Evolutionary conservation across 441 rosid genomes (phyloP).

Genomic region (Lepidium campestre): DNA sequence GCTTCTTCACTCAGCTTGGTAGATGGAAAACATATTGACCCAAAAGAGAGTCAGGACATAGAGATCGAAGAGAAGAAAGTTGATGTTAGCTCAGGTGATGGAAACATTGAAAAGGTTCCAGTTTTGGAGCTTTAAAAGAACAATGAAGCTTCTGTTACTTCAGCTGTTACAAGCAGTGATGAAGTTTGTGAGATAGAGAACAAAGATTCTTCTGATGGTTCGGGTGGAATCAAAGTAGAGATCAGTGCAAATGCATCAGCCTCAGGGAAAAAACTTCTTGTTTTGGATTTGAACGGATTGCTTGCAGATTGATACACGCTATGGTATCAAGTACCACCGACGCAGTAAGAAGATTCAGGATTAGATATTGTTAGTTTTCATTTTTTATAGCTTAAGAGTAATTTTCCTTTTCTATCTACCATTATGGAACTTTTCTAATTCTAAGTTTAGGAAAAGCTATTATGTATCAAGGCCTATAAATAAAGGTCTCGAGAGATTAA

Average conservation of each 20-base stretch:
- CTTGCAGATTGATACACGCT: no score
- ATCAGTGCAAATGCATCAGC: neutral
- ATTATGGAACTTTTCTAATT: no score
- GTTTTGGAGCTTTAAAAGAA: neutral
- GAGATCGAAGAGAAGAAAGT: neutral
- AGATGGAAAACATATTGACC: neutral
- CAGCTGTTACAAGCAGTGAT: neutral
- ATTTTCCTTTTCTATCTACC: no score
- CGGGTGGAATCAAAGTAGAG: neutral
- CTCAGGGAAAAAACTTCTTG: conserved; percentile 48
- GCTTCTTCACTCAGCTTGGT: neutral
- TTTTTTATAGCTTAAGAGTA: no score
- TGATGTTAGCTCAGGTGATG: neutral
- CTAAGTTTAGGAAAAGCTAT: no score
- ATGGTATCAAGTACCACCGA: no score
- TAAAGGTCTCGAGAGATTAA: no score
- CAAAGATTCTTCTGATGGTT: neutral
- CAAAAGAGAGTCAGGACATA: neutral
- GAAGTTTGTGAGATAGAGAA: neutral
- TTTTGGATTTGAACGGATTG: conserved; percentile 24
- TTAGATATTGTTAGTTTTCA: no score
- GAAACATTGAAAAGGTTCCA: neutral
- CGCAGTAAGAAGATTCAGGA: no score
- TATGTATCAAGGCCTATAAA: no score
- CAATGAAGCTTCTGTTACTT: neutral